Base-by-base conservation (phyloP, 2,329 filamentous ascomycete species). In the Ascochyta koolunga region DNA sequence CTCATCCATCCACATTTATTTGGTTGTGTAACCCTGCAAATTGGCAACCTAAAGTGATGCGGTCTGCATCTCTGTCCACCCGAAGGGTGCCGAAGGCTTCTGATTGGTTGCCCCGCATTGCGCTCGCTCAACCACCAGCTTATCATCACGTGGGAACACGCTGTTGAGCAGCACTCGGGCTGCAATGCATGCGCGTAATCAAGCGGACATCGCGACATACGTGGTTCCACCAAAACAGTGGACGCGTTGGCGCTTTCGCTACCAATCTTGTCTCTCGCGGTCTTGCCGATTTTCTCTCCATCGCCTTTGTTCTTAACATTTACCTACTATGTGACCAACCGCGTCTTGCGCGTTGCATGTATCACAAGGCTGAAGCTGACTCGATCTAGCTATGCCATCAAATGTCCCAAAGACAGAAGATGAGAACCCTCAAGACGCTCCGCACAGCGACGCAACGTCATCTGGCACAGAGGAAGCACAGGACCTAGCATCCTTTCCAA, bases 131-230 rank as follows among this genome's bases (percentile, higher is more conserved):
- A 47, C 54, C 56, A 50, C 50, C 56, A 45, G 51, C 60, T 66
- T 65, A 59, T 68, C 61, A 58, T 64, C 66, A 69, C 66, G 68
- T 71, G 66, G 36, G 43, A 50, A 37, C 41, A 54, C 50, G 47
- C 55, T 31, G 32, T 57, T 56, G 55, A 58, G 56, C 61, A 50
- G 51, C 51, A 46, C 56, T 62, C 55, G 59, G 62, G 64, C 65
- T 63, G 59, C 63, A 51, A 69, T 60, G 63, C 62, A 70, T 68
- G 65, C 60, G 59, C 41, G 60, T 35, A 45, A 36, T 45, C 45
- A 41, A 50, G 40, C 45, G n/a, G 24, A 56, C 46, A 54, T 60
- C 53, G 50, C 51, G 59, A 52, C 59, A 54, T 65, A 63, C 61
- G 53, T 58, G 54, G 51, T 58, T 63, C 61, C 56, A 49, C 50